Evolutionary conservation across 768 basidiomycete genomes (phyloP).

Genomic region (Hypsizygus marmoreus): DNA sequence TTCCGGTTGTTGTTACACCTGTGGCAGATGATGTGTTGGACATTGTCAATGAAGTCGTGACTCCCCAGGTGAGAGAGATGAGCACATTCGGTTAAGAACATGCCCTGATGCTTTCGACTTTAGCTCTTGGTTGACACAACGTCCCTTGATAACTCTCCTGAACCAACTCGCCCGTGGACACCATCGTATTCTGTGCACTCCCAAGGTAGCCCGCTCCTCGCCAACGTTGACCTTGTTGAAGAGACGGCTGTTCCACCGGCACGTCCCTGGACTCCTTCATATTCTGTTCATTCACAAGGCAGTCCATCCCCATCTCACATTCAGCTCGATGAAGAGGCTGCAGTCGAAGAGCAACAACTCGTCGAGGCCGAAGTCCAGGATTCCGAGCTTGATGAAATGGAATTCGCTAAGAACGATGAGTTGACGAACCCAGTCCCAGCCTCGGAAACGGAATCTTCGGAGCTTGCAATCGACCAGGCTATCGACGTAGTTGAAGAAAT

Average conservation of each 20-base stretch:
- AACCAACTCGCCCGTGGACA: constrained; percentile 31
- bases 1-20: background rate
- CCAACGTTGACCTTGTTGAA: constrained; percentile 4
- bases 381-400: constrained; percentile 14
- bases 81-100: too few species aligned
- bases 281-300: constrained; percentile 43
- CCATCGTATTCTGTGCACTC: constrained; percentile 40
- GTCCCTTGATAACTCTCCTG: constrained; percentile 13
- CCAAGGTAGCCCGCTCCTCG: constrained; percentile 31
- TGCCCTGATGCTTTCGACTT: background rate
- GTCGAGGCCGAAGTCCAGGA: constrained; percentile 1
- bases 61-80: constrained; percentile 14
- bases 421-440: background rate
- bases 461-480: background rate
- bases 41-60: background rate
- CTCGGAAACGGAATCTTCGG: background rate
- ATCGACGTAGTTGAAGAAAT: background rate
- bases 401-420: constrained; percentile 15
- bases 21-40: background rate
- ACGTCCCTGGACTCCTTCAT: constrained; percentile 42
- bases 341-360: background rate
- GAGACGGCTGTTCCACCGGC: constrained; percentile 8
- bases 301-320: constrained; percentile 22
- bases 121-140: constrained; percentile 23
- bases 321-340: constrained; percentile 5